Base-by-base conservation (phyloP, 352 stramenopile species). In the Elongisporangium prolatum region DNA sequence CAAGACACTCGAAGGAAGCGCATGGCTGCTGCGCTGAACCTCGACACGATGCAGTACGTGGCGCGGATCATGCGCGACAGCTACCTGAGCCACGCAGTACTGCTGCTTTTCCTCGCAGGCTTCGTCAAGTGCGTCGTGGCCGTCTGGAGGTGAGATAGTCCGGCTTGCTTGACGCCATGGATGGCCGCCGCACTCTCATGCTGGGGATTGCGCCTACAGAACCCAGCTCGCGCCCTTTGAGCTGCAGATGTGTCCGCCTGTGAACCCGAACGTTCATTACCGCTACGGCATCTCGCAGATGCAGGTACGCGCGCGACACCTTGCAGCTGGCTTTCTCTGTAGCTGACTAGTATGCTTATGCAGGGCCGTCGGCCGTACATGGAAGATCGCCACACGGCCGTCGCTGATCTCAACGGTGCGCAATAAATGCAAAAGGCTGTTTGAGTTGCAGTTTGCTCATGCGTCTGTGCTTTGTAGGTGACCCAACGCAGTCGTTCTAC, bases 401-500 rank as follows among this genome's bases (percentile, higher is more conserved):
- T 91, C 48, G 74, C 75, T 1, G 78, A 90, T 20, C 67, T 96
- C 22, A 92, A 93, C 25, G 86, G 60, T 61, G 55, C 18, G 22
- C n/a, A 16, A 8, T 34, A 18, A 3, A 22, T 10, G 56, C 48
- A 17, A 24, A 11, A 5, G 11, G 11, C 22, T 0, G 16, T 9
- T 22, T 6, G 50, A n/a, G n/a, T 14, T 22, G 0, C 21, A 38
- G 50, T 4, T 16, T 47, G 22, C 21, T 44, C 7, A 55, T 14
- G 2, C 4, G 21, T 18, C 7, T 21, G 17, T n/a, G 18, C 21
- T 53, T n/a, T 53, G n/a, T 48, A 70, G 64, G 83, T 22, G 84
- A 96, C 68, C 54, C 78, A 4, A 82, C 80, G 51, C 72, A 88
- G 60, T 95, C 86, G 52, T 96, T 98, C 50, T 98, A 97, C 61